Evolutionary conservation across 495 filamentous ascomycete genomes (phyloP).

Genomic region (Lasiosphaeria ovina): DNA sequence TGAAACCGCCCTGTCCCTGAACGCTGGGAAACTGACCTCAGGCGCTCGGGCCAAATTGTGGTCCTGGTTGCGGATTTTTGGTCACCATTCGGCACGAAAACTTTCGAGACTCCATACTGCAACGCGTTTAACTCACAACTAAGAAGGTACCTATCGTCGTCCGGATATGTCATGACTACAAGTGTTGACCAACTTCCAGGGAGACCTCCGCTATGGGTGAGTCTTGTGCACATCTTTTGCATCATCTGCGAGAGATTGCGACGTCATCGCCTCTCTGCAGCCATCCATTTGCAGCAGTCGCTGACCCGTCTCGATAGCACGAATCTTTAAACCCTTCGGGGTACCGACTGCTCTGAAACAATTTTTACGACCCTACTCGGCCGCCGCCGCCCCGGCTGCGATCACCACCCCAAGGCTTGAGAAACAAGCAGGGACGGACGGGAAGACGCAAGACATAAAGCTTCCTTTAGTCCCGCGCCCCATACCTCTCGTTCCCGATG

Average conservation of each 20-base stretch:
- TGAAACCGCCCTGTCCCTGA: not conserved
- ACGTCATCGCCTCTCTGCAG: not conserved
- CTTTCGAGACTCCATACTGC: conserved; percentile 18
- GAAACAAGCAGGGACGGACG: conserved; percentile 31
- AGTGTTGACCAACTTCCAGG: conserved; percentile 8
- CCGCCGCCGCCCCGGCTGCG: conserved; percentile 11
- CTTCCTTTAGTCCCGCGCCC: conserved; percentile 59
- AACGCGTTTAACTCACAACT: conserved; percentile 3
- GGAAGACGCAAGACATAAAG: conserved; percentile 35
- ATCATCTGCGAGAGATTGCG: not conserved
- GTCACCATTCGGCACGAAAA: conserved; percentile 17
- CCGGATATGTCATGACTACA: conserved; percentile 20
- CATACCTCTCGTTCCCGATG: conserved; percentile 83
- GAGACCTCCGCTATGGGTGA: conserved; percentile 22
- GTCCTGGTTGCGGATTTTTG: conserved; percentile 17
- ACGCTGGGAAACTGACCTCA: conserved; percentile 4
- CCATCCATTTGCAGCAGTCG: not conserved
- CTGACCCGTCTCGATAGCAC: conserved; percentile 16
- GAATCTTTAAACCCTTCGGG: conserved; percentile 29
- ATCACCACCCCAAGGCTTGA: conserved; percentile 22
- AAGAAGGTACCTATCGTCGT: conserved; percentile 4
- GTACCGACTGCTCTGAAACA: conserved; percentile 31
- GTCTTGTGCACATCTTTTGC: not conserved
- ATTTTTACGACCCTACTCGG: conserved; percentile 28
- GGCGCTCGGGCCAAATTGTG: conserved; percentile 15